Evolutionary conservation across 169 alveolate species (phyloP).

Genomic region (Plasmodium yoelii): DNA sequence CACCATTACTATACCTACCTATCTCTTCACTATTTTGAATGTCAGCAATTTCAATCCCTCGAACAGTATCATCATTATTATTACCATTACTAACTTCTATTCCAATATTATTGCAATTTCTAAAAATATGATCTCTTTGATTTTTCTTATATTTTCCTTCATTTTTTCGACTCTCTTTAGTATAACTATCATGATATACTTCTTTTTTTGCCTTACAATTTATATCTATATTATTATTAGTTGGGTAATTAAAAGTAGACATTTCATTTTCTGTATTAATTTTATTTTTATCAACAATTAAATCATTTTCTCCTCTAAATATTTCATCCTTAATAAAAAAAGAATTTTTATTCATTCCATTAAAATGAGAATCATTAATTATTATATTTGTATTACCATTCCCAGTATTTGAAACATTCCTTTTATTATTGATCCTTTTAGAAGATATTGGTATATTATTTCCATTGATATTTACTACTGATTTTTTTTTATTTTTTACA

Average conservation of each 20-base stretch:
- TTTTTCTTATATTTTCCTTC: not conserved
- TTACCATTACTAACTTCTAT: not conserved
- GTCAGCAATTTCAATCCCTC: too few species aligned
- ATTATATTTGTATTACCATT: not conserved
- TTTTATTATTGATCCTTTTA: not conserved
- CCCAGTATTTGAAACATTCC: not conserved
- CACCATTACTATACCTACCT: too few species aligned
- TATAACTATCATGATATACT: not conserved
- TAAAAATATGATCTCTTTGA: not conserved
- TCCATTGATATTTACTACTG: not conserved
- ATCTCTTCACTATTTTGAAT: too few species aligned
- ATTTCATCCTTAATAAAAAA: not conserved
- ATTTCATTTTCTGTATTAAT: not conserved
- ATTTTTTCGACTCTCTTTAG: not conserved
- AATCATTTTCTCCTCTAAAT: not conserved
- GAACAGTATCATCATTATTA: too few species aligned
- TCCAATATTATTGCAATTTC: too few species aligned
- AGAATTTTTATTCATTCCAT: not conserved
- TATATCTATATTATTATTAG: not conserved
- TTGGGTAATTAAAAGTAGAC: not conserved
- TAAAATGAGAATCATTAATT: not conserved
- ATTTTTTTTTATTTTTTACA: slow-evolving; percentile 28
- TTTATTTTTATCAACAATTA: not conserved
- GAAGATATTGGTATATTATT: slow-evolving; percentile 5
- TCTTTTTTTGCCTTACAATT: not conserved